These are phyloP conservation scores for Backusella tuberculispora DNA, from an alignment of 192 early-diverging fungal genomes.

Conservation along the genomic window DNA sequence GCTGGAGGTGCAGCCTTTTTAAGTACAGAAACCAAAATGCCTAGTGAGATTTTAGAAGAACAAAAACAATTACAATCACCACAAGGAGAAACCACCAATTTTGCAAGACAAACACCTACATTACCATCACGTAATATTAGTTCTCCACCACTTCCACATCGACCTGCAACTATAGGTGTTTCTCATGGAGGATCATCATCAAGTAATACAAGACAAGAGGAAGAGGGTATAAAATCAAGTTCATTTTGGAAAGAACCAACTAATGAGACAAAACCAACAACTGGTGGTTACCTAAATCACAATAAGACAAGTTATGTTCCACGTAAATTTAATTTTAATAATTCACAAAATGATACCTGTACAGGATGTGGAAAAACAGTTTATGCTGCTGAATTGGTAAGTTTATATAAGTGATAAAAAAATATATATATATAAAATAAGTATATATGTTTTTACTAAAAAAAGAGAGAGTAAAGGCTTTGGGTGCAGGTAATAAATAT, in stretches of 20 bases:
- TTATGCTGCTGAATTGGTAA: constrained; percentile 61
- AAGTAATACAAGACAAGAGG: not conserved
- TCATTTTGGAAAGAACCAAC: not conserved
- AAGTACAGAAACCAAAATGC: constrained; percentile 34
- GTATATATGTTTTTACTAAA: not conserved
- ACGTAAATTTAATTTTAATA: constrained; percentile 36
- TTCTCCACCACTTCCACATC: not conserved
- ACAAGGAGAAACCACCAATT: not conserved
- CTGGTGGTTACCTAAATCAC: constrained; percentile 18
- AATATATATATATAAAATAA: not conserved
- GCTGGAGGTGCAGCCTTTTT: constrained; percentile 41
- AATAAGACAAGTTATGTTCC: constrained; percentile 38
- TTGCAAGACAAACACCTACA: not conserved
- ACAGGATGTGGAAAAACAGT: constrained; percentile 59
- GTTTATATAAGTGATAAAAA: not conserved
- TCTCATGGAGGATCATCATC: not conserved
- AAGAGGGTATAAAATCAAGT: not conserved
- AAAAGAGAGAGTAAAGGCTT: constrained; percentile 21
- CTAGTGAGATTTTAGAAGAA: constrained; percentile 28
- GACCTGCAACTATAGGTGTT: not conserved
- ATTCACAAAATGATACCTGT: constrained; percentile 49
- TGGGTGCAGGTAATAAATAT: constrained; percentile 61
- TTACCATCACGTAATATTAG: not conserved
- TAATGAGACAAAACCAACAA: not conserved
- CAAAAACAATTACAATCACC: not conserved